Evolutionary conservation across 2,329 filamentous ascomycete genomes (phyloP).

Genomic region (Exophiala aquamarina): DNA sequence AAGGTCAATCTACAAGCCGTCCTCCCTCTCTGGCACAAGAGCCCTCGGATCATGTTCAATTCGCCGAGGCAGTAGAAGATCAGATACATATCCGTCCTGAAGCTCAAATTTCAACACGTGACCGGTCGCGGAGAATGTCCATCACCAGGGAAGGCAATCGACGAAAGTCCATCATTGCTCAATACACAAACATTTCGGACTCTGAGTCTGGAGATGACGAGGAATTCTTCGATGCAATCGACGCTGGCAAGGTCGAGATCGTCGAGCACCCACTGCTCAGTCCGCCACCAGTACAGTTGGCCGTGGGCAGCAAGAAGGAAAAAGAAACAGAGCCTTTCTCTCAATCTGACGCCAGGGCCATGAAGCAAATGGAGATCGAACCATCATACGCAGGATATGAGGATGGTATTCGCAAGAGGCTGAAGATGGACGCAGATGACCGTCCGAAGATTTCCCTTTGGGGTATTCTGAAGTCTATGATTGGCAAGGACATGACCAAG

Average conservation of each 20-base stretch:
- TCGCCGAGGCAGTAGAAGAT: constrained; percentile 37
- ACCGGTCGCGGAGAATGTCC: constrained; percentile 22
- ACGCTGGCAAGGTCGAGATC: constrained; percentile 86
- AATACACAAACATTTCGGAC: constrained; percentile 71
- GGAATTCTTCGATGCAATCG: constrained; percentile 96
- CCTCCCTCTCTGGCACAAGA: constrained; percentile 33
- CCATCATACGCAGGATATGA: constrained; percentile 88
- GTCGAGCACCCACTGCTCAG: constrained; percentile 51
- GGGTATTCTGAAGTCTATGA: constrained; percentile 98
- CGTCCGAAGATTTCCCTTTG: constrained; percentile 92
- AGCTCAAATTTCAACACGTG: constrained; percentile 25
- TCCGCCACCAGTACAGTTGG: constrained; percentile 31
- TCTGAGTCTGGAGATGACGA: constrained; percentile 79
- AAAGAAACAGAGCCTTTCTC: constrained; percentile 48
- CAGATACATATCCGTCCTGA: constrained; percentile 39
- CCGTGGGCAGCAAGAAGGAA: constrained; percentile 32
- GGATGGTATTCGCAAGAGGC: constrained; percentile 72
- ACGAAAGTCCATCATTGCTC: constrained; percentile 66
- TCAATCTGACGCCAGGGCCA: constrained; percentile 43
- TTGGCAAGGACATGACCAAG: constrained; percentile 99
- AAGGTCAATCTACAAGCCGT: constrained; percentile 49
- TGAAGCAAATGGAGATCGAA: constrained; percentile 64
- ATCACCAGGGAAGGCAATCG: constrained; percentile 45
- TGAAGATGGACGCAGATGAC: constrained; percentile 90
- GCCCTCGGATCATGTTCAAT: constrained; percentile 26